Evolutionary conservation across 179 eudicot genomes (phyloP), one percentile per base, ranked within the genome.

Genomic region (Patellifolia procumbens): DNA sequence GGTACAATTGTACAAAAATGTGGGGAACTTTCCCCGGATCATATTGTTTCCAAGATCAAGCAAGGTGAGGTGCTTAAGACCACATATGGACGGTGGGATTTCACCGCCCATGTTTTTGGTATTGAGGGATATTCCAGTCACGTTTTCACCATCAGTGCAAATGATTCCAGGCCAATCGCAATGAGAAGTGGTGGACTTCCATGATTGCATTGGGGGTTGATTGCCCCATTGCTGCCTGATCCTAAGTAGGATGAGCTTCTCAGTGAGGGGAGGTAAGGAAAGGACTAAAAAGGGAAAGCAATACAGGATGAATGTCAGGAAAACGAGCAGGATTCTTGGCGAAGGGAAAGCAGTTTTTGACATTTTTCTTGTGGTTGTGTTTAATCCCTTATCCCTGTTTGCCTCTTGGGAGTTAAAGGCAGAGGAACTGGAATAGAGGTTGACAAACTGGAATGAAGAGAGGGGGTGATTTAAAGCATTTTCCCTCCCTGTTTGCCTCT

Each of bases 121-220:
- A 0, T 0, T 17, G 26, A 94, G 81, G 42, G 26, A 8, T n/a
- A 94, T 34, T 35, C 80, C 87, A 34, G 85, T 80, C 86, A 94
- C 89, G 15, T 81, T 16, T 64, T 72, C 81, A 46, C 56, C 76
- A 22, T 12, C 60, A 26, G 77, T 10, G 84, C 98, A 94, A 1
- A 20, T 4, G 70, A 94, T 81, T 9, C 83, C 92, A 22, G 77
- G 81, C 97, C 97, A 94, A 39, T 26, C 16, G 68, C 98, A 94
- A 26, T 81, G 90, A 7, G 91, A 68, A 49, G 86, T 83, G 52
- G 90, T 71, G 64, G 83, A 1, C 39, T 79, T 72, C 98, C 98
- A 94, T 6, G 82, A 49, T 17, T 70, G 22, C 52, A 86, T 78
- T 20, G 80, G 56, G 0, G 84, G 66, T 59, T 88, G 92, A 64